phyloP scores from a whole-genome alignment of 768 basidiomycete species.

The Boletus subparvulus region DNA sequence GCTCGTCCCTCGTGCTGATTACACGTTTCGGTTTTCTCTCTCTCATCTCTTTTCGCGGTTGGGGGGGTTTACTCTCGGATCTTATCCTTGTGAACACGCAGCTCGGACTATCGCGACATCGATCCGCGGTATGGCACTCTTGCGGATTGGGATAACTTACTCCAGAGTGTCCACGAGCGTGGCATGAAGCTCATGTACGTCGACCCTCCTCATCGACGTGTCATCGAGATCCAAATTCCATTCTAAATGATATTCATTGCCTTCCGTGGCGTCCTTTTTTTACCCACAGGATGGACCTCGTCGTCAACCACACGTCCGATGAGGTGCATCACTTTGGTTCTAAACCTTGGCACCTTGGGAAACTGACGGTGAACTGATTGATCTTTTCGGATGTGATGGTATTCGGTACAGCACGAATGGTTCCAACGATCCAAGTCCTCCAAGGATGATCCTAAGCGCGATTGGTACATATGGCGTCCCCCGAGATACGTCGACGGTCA shows the following conservation, averaged over 20 bases:
- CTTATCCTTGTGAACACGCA: conserved; percentile 25
- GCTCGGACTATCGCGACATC: conserved; percentile 64
- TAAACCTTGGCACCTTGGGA: background rate
- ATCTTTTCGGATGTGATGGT: too few species aligned
- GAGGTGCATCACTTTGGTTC: conserved; percentile 39
- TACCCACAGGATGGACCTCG: conserved; percentile 65
- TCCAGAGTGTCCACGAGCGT: conserved; percentile 53
- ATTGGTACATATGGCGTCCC: conserved; percentile 78
- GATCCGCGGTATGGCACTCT: conserved; percentile 66
- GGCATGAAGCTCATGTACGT: conserved; percentile 72
- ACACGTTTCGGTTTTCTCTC: background rate
- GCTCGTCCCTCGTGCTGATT: background rate
- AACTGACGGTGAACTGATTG: background rate
- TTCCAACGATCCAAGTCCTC: conserved; percentile 58
- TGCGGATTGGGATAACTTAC: conserved; percentile 55
- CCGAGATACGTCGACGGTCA: conserved; percentile 54
- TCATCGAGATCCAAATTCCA: conserved; percentile 14
- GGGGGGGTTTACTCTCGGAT: conserved; percentile 1
- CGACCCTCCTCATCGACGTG: background rate
- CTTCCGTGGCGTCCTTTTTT: conserved; percentile 4
- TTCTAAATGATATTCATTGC: background rate
- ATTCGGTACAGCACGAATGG: conserved; percentile 59
- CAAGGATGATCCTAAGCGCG: conserved; percentile 55
- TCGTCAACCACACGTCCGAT: conserved; percentile 72
- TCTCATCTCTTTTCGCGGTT: background rate